These are phyloP conservation scores for Hygrophoropsis aurantiaca DNA, from an alignment of 768 basidiomycete genomes.

Conservation along the genomic window DNA sequence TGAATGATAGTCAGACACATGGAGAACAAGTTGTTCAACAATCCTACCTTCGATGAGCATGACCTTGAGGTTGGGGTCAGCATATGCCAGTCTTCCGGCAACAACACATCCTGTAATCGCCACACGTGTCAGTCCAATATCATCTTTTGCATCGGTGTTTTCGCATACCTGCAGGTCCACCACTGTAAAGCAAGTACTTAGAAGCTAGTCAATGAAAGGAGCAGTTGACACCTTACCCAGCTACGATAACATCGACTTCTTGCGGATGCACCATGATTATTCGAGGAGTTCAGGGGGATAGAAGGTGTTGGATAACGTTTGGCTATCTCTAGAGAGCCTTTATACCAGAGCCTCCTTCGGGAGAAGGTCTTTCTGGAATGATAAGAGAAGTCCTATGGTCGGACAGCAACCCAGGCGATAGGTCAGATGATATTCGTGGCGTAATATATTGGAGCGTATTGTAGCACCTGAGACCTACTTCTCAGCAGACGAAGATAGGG, in stretches of 20 bases:
- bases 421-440: constrained; percentile 15
- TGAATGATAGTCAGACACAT: not conserved
- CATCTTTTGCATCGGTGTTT: no score
- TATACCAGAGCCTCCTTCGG: constrained; percentile 11
- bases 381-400: not conserved
- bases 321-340: constrained; percentile 2
- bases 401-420: not conserved
- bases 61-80: constrained; percentile 71
- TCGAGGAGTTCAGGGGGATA: constrained; percentile 6
- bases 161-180: constrained; percentile 57
- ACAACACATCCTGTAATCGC: constrained; percentile 53
- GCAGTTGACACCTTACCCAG: constrained; percentile 38
- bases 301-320: not conserved
- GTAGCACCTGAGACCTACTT: not conserved
- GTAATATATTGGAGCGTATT: no score
- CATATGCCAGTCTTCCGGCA: constrained; percentile 68
- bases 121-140: not conserved
- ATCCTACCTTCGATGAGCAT: constrained; percentile 68
- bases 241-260: constrained; percentile 72
- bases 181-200: constrained; percentile 29
- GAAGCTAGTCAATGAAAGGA: not conserved
- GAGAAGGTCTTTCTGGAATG: constrained; percentile 5
- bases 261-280: constrained; percentile 51
- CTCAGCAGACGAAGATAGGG: not conserved
- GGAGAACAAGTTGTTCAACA: not conserved